Conservation (phyloP, 1,284 basidiomycete species). For the Sanghuangporus baumii region DNA sequence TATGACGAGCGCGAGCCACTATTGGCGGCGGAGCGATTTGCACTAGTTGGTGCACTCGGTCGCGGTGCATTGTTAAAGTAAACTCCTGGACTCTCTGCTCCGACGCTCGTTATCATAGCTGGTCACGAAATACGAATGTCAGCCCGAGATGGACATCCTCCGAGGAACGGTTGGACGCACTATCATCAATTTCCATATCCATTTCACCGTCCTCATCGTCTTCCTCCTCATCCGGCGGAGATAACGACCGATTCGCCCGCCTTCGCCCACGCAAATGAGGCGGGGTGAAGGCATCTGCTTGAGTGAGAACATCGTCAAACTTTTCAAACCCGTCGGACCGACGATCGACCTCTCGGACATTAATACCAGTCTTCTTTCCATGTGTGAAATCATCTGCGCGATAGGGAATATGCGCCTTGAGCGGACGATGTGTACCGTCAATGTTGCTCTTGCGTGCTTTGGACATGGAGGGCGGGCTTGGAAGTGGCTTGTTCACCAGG, state of each 20-base stretch:
- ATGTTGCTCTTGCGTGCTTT: constrained; percentile 32
- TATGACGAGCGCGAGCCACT: constrained; percentile 50
- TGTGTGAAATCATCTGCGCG: constrained; percentile 66
- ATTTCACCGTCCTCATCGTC: constrained; percentile 54
- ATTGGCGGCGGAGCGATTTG: constrained; percentile 42
- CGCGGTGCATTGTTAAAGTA: constrained; percentile 49
- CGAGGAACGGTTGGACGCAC: constrained; percentile 33
- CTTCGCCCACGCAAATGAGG: constrained; percentile 40
- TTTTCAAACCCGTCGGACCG: constrained; percentile 84
- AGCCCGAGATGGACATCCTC: constrained; percentile 19
- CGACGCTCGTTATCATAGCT: neutral
- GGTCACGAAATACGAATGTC: constrained; percentile 14
- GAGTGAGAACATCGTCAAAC: constrained; percentile 68
- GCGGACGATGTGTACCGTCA: constrained; percentile 29
- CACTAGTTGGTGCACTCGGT: constrained; percentile 39
- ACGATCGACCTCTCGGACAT: constrained; percentile 59
- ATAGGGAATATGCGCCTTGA: constrained; percentile 66
- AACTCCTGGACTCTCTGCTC: constrained; percentile 35
- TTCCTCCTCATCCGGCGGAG: constrained; percentile 29
- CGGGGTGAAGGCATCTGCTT: constrained; percentile 60
- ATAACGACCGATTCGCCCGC: constrained; percentile 33
- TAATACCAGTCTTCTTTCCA: constrained; percentile 72
- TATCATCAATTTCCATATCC: constrained; percentile 64
- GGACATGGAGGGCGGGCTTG: constrained; percentile 7
- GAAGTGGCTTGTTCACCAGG: neutral